Conservation (phyloP, 371 early-diverging fungal genomes). For the Polyrhizophydium stewartii region DNA sequence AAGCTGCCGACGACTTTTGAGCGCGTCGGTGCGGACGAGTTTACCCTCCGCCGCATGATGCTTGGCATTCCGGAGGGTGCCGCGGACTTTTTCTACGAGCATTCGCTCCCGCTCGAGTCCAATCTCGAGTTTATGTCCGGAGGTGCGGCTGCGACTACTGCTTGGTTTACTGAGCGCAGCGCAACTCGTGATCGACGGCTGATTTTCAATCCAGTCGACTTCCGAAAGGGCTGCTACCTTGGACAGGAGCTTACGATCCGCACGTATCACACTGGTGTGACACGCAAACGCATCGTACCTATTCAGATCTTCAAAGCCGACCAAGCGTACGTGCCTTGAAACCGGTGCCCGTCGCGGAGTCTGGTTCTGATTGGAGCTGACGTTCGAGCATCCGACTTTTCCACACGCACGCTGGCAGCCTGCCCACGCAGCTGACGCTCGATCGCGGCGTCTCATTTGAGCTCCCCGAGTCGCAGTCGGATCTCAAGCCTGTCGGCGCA, state of each 20-base stretch:
- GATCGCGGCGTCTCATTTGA: neutral
- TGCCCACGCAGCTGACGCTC: neutral
- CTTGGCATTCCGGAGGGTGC: constrained; percentile 88
- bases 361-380: neutral
- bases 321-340: constrained; percentile 15
- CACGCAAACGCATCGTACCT: constrained; percentile 89
- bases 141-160: constrained; percentile 37
- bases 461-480: constrained; percentile 20
- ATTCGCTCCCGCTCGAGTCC: constrained; percentile 79
- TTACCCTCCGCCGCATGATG: constrained; percentile 71
- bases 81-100: constrained; percentile 67
- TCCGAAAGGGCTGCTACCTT: constrained; percentile 95
- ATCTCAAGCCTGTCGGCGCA: constrained; percentile 6
- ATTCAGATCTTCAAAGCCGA: constrained; percentile 45
- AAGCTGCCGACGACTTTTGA: constrained; percentile 22
- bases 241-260: constrained; percentile 97
- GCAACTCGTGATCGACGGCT: too few species aligned
- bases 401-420: neutral
- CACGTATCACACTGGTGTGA: constrained; percentile 92
- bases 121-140: constrained; percentile 91
- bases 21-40: constrained; percentile 50
- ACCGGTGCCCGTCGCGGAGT: neutral
- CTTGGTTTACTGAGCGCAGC: too few species aligned
- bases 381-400: too few species aligned
- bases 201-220: constrained; percentile 91